Base-by-base conservation (phyloP, 495 filamentous ascomycete genomes). In the Arthonia radiata region DNA sequence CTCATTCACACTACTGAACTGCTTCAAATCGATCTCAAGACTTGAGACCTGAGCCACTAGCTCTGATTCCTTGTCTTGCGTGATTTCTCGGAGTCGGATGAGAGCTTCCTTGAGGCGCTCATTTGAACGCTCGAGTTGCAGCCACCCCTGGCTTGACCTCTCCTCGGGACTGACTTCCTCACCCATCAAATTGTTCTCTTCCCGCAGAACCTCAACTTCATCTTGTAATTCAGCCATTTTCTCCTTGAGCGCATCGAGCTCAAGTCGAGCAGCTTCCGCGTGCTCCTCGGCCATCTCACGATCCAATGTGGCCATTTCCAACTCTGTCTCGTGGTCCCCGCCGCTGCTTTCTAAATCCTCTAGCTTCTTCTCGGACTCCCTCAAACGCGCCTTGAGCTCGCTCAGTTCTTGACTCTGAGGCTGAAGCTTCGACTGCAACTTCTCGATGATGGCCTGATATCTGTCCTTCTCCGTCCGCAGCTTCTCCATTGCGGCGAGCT, bases 201-300 rank as follows among this genome's bases (percentile, higher is more conserved):
- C 79, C 10, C 67, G 64, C 16, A 93, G 43, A 16, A 94, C 64
- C 28, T 93, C 81, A 3, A 78, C 61, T 42, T 97, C 89, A 21
- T 92, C 52, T 39, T 83, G 63, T 2, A 89, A 53, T 45, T 94
- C 86, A 41, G 94, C 80, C 4, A 64, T 50, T 37, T 66, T 77
- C 16, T 56, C 47, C 36, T 73, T 71, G 24, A 90, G 47, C 3
- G 63, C 54, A n/a, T 90, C 76, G 12, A 82, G 56, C 45, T 94
- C 86, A 2, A 63, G 58, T 42, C 74, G 82, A 17, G 71, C 54
- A 11, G 64, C 61, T 34, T 94, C 86, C 4, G 75, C 71, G 18
- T 66, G 76, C 41, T 94, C 83, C 46, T 93, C 83, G 2, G 86
- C 89, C 80, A 94, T 92, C 46, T 94, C 83, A 10, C 79, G 60